phyloP scores from a whole-genome alignment of 768 basidiomycete species.

The Tulasnella sp. region DNA sequence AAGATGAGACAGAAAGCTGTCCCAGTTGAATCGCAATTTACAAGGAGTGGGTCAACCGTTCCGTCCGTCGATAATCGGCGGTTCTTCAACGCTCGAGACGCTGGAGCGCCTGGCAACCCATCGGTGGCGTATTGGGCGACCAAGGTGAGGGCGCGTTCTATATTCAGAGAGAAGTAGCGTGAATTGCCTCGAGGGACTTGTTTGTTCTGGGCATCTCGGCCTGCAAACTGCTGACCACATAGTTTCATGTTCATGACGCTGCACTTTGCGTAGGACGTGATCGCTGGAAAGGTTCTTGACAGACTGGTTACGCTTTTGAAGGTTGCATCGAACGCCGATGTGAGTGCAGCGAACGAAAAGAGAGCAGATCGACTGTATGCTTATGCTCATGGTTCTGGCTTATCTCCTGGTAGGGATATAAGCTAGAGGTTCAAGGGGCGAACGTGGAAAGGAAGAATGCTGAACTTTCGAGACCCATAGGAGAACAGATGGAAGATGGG shows the following conservation, averaged over 20 bases:
- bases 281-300: background rate
- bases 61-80: constrained; percentile 44
- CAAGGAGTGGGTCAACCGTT: constrained; percentile 42
- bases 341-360: background rate
- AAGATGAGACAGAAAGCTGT: constrained; percentile 61
- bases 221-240: background rate
- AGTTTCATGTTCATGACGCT: background rate
- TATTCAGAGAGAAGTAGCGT: background rate
- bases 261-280: background rate
- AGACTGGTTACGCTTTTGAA: background rate
- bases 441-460: background rate
- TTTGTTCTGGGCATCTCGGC: background rate
- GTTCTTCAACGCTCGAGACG: constrained; percentile 37
- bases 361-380: background rate
- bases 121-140: constrained; percentile 56
- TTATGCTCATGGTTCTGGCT: background rate
- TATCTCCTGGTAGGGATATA: background rate
- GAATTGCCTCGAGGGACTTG: background rate
- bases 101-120: constrained; percentile 20
- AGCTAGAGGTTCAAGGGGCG: background rate
- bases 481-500: constrained; percentile 5
- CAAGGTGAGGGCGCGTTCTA: constrained; percentile 42
- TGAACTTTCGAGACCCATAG: background rate
- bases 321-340: background rate
- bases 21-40: constrained; percentile 31